Evolutionary conservation across 495 filamentous ascomycete species (phyloP).

Genomic region (Podospora pseudopauciseta): DNA sequence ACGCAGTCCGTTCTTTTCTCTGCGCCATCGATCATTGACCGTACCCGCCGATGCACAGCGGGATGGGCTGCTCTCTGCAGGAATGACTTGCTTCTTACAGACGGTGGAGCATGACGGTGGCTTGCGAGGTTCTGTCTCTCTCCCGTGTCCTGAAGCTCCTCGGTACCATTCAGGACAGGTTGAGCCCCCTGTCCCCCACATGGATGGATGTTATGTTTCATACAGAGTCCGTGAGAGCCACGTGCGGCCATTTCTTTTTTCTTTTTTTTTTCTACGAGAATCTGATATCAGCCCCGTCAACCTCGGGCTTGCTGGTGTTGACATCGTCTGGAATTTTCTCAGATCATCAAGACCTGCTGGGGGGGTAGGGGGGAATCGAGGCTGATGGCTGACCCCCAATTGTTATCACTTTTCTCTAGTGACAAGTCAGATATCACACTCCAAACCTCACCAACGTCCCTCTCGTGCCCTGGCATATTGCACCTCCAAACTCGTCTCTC

Average conservation of each 20-base stretch:
- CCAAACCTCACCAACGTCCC: background rate
- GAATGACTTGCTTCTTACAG: background rate
- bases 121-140: background rate
- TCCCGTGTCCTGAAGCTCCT: background rate
- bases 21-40: background rate
- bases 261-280: background rate
- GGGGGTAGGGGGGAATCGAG: background rate
- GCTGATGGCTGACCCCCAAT: background rate
- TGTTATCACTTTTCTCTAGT: background rate
- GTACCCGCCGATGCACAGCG: background rate
- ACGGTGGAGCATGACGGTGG: slow-evolving; percentile 2
- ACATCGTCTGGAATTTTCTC: background rate
- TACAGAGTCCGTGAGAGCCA: slow-evolving; percentile 10
- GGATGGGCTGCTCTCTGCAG: background rate
- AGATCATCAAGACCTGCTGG: background rate
- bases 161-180: background rate
- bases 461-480: background rate
- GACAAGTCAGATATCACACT: background rate
- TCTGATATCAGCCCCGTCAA: background rate
- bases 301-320: background rate
- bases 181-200: slow-evolving; percentile 7
- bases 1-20: background rate
- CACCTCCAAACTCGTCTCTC: background rate
- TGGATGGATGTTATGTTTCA: slow-evolving; percentile 10
- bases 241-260: slow-evolving; percentile 1